Conservation (phyloP, 768 basidiomycete genomes). For the Mycena floridula region DNA sequence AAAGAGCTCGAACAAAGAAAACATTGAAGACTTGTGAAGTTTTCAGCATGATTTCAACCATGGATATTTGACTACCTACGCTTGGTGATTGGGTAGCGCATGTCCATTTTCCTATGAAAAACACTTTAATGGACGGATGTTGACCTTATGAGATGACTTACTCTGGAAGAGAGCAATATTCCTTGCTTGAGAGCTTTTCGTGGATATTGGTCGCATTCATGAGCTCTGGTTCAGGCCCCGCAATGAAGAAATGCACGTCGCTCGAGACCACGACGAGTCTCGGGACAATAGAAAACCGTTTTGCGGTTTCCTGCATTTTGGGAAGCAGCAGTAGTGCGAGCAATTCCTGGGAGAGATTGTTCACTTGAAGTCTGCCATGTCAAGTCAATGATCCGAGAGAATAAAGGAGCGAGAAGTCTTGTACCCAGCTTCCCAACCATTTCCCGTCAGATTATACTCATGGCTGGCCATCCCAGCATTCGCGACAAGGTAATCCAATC, state of each 20-base stretch:
- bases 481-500: constrained; percentile 38
- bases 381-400: neutral
- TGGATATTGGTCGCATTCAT: constrained; percentile 15
- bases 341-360: constrained; percentile 25
- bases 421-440: constrained; percentile 45
- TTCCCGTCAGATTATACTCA: constrained; percentile 20
- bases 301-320: constrained; percentile 17
- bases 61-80: constrained; percentile 10
- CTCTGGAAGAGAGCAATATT: constrained; percentile 15
- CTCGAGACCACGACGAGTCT: constrained; percentile 27
- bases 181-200: constrained; percentile 14
- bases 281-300: constrained; percentile 10
- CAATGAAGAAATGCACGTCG: constrained; percentile 14
- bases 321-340: constrained; percentile 27
- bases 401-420: neutral
- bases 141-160: constrained; percentile 5
- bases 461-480: constrained; percentile 27
- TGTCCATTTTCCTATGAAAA: constrained; percentile 8
- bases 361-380: constrained; percentile 29
- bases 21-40: constrained; percentile 20
- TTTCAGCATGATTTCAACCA: neutral
- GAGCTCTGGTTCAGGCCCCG: constrained; percentile 15
- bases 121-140: neutral
- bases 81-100: constrained; percentile 20
- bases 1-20: constrained; percentile 23